phyloP scores from a whole-genome alignment of 2,329 filamentous ascomycete genomes.

The Xylariomycetidae sp. region DNA sequence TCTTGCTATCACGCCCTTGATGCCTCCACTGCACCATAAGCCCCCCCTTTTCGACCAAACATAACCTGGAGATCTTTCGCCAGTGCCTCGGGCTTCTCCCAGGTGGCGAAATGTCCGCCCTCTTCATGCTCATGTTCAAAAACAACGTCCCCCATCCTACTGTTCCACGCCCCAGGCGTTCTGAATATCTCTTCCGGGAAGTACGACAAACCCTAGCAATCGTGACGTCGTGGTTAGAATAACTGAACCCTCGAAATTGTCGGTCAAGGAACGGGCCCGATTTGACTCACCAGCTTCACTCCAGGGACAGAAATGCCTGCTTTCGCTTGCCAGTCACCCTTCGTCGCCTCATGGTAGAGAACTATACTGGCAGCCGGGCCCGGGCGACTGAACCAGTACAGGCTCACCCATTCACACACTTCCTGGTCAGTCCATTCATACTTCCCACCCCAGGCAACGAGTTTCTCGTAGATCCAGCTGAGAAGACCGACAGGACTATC shows the following conservation, averaged over 20 bases:
- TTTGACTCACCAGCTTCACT: constrained; percentile 35
- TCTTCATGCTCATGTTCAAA: constrained; percentile 36
- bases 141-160: constrained; percentile 46
- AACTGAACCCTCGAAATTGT: too few species aligned
- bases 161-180: constrained; percentile 44
- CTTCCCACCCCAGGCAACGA: constrained; percentile 68
- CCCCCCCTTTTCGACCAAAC: constrained; percentile 31
- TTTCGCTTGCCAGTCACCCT: constrained; percentile 23
- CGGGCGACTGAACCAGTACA: constrained; percentile 67
- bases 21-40: too few species aligned
- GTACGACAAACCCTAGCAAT: constrained; percentile 39
- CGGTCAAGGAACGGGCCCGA: too few species aligned
- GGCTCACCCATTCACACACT: constrained; percentile 67
- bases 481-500: constrained; percentile 67
- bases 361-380: constrained; percentile 59
- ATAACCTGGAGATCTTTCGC: constrained; percentile 41
- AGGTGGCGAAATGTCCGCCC: constrained; percentile 47
- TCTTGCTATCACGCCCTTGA: too few species aligned
- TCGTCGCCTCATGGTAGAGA: constrained; percentile 66
- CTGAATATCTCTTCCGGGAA: constrained; percentile 47
- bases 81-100: constrained; percentile 41
- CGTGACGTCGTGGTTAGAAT: too few species aligned
- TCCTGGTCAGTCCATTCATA: constrained; percentile 75
- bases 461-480: constrained; percentile 77
- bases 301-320: constrained; percentile 15